A percentile compares a stretch with the other conserved stretches of the same genome.
Conservation (phyloP, 352 stramenopile genomes). For the Aphanomyces stellatus region DNA sequence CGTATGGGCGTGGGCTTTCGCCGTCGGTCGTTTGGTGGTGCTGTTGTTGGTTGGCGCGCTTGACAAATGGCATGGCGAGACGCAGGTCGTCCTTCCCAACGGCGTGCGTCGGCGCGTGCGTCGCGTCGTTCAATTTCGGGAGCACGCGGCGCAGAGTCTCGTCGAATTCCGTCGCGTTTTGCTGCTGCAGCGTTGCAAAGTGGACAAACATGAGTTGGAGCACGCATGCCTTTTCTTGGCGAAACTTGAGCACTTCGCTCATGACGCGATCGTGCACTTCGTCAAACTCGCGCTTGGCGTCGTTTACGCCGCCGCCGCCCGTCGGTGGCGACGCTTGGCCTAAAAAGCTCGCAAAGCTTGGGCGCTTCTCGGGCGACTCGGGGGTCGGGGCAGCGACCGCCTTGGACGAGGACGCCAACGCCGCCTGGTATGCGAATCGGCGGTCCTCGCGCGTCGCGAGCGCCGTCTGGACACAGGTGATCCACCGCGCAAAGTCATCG, state of each 20-base stretch:
- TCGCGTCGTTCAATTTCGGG: conserved; percentile 9
- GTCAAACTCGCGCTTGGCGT: conserved; percentile 68
- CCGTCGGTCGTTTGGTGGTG: not conserved
- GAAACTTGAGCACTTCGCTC: conserved; percentile 60
- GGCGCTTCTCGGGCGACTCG: conserved; percentile 26
- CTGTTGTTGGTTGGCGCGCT: not conserved
- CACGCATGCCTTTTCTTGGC: conserved; percentile 60
- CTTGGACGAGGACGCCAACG: conserved; percentile 35
- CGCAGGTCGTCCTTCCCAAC: not conserved
- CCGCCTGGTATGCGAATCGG: conserved; percentile 65
- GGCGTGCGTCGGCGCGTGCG: not conserved
- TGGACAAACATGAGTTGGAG: conserved; percentile 63
- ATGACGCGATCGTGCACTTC: conserved; percentile 67
- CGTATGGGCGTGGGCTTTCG: not conserved
- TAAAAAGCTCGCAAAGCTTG: conserved; percentile 11
- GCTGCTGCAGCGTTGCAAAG: conserved; percentile 26
- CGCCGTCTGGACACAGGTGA: conserved; percentile 57
- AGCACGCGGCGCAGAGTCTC: conserved; percentile 10
- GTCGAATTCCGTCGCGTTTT: not conserved
- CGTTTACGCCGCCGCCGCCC: conserved; percentile 29
- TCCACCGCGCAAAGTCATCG: conserved; percentile 67
- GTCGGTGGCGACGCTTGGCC: conserved; percentile 21
- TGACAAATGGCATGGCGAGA: not conserved
- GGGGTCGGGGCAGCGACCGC: not conserved
- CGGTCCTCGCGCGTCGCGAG: conserved; percentile 72